phyloP scores from a whole-genome alignment of 2,329 filamentous ascomycete genomes.

The Epichloe elymi region DNA sequence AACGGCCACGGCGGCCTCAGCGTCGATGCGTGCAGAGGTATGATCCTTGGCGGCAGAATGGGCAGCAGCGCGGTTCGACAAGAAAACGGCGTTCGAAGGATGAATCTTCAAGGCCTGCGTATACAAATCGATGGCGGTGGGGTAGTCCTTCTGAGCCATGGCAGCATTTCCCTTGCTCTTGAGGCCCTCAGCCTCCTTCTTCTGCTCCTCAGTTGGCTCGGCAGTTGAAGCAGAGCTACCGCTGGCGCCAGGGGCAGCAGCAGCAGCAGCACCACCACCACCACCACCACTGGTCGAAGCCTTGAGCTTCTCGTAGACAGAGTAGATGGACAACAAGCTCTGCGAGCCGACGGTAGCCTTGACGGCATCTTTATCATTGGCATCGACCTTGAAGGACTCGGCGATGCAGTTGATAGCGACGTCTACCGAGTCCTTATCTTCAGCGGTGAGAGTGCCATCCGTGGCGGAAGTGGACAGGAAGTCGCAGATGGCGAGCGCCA shows the following conservation, averaged over 20 bases:
- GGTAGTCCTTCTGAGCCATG: slow-evolving; percentile 90
- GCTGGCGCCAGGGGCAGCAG: slow-evolving; percentile 19
- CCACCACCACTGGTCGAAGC: slow-evolving; percentile 29
- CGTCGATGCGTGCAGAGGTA: slow-evolving; percentile 70
- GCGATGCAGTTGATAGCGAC: slow-evolving; percentile 89
- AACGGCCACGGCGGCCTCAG: slow-evolving; percentile 75
- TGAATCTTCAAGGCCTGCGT: slow-evolving; percentile 70
- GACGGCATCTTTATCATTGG: slow-evolving; percentile 59
- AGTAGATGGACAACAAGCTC: slow-evolving; percentile 82
- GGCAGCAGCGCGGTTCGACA: slow-evolving; percentile 92
- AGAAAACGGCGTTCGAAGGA: slow-evolving; percentile 85
- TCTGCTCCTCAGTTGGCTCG: slow-evolving; percentile 41
- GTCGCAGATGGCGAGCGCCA: slow-evolving; percentile 93
- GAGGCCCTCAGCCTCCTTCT: slow-evolving; percentile 72
- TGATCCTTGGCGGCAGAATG: slow-evolving; percentile 79
- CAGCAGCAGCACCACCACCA: slow-evolving; percentile 14
- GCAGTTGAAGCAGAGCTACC: slow-evolving; percentile 12
- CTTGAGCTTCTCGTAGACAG: slow-evolving; percentile 91
- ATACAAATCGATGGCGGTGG: slow-evolving; percentile 71
- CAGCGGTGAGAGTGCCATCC: slow-evolving; percentile 76
- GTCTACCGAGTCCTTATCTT: slow-evolving; percentile 89
- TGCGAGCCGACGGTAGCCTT: slow-evolving; percentile 71
- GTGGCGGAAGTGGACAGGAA: slow-evolving; percentile 75
- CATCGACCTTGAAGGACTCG: slow-evolving; percentile 90
- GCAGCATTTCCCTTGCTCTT: slow-evolving; percentile 89